phyloP scores from a whole-genome alignment of 192 early-diverging fungal genomes.

The Coemansia sp. region DNA sequence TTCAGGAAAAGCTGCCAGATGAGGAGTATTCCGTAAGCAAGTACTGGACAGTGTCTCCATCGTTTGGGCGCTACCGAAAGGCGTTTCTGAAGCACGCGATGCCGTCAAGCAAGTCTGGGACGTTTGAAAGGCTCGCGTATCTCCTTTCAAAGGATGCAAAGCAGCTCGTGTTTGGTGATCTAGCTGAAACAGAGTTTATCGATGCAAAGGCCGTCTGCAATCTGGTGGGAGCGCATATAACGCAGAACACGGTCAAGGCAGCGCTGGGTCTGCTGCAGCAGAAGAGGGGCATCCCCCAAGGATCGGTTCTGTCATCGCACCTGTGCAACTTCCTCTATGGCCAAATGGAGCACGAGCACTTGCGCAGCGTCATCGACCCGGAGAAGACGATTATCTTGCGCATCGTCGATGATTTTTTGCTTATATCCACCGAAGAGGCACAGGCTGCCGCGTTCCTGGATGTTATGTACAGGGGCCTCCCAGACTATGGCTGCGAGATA shows the following conservation, averaged over 20 bases:
- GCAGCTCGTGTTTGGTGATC: slow-evolving; percentile 70
- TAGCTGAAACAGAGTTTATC: slow-evolving; percentile 61
- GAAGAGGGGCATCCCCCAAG: slow-evolving; percentile 84
- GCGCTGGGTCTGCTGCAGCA: slow-evolving; percentile 66
- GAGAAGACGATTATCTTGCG: slow-evolving; percentile 65
- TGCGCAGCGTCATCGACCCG: slow-evolving; percentile 47
- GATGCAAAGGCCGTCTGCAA: slow-evolving; percentile 49
- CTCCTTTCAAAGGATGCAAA: slow-evolving; percentile 50
- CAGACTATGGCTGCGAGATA: slow-evolving; percentile 73
- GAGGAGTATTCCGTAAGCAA: slow-evolving; percentile 72
- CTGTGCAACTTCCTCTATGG: slow-evolving; percentile 89
- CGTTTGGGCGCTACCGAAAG: slow-evolving; percentile 25
- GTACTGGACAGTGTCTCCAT: slow-evolving; percentile 56
- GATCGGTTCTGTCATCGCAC: slow-evolving; percentile 79
- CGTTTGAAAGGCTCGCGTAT: slow-evolving; percentile 48
- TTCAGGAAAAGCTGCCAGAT: slow-evolving; percentile 21
- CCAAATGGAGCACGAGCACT: slow-evolving; percentile 63
- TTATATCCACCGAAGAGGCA: slow-evolving; percentile 59
- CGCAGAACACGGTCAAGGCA: slow-evolving; percentile 65
- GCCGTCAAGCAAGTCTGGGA: slow-evolving; percentile 48
- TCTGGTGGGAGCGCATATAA: slow-evolving; percentile 64
- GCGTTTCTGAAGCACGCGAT: slow-evolving; percentile 29
- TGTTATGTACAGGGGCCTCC: slow-evolving; percentile 59
- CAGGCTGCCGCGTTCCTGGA: slow-evolving; percentile 59
- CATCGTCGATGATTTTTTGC: slow-evolving; percentile 83